These are phyloP conservation scores for Trametes maxima DNA, from an alignment of 768 basidiomycete genomes.

Conservation along the genomic window DNA sequence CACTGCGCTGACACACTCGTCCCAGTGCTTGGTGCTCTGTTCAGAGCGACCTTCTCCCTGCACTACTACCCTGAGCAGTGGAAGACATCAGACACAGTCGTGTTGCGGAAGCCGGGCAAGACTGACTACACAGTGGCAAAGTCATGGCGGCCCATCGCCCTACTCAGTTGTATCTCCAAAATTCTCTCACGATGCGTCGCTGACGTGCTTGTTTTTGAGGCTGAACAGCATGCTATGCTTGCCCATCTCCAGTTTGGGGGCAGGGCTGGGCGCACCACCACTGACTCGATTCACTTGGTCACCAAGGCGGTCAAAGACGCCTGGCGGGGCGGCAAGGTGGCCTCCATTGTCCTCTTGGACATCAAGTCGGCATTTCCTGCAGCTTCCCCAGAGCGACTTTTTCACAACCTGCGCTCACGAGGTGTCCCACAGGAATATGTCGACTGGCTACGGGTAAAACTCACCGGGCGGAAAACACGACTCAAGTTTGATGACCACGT, in stretches of 20 bases:
- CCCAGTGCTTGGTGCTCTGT: too few species aligned
- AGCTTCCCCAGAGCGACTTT: slow-evolving; percentile 13
- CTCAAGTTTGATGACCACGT: slow-evolving; percentile 33
- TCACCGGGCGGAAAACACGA: slow-evolving; percentile 20
- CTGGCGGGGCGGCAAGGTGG: slow-evolving; percentile 32
- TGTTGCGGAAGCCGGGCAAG: too few species aligned
- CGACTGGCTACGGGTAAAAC: slow-evolving; percentile 23
- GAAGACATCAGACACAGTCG: too few species aligned
- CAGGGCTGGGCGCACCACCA: slow-evolving; percentile 25
- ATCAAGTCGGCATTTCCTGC: slow-evolving; percentile 40
- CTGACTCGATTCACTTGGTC: slow-evolving; percentile 32
- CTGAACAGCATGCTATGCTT: slow-evolving; percentile 11
- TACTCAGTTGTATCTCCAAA: slow-evolving; percentile 29
- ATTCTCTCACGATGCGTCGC: slow-evolving; percentile 29
- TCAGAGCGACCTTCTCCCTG: too few species aligned
- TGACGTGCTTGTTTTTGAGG: slow-evolving; percentile 11
- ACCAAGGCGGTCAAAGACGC: slow-evolving; percentile 23
- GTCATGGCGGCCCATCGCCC: slow-evolving; percentile 38
- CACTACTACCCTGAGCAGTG: too few species aligned
- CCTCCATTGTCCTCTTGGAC: slow-evolving; percentile 33
- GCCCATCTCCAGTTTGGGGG: slow-evolving; percentile 30
- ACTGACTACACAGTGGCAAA: slow-evolving; percentile 36
- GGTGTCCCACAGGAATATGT: slow-evolving; percentile 24
- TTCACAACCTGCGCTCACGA: slow-evolving; percentile 19
- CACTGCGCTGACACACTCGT: too few species aligned